phyloP scores from a whole-genome alignment of 768 basidiomycete species.

The Kwoniella pini region DNA sequence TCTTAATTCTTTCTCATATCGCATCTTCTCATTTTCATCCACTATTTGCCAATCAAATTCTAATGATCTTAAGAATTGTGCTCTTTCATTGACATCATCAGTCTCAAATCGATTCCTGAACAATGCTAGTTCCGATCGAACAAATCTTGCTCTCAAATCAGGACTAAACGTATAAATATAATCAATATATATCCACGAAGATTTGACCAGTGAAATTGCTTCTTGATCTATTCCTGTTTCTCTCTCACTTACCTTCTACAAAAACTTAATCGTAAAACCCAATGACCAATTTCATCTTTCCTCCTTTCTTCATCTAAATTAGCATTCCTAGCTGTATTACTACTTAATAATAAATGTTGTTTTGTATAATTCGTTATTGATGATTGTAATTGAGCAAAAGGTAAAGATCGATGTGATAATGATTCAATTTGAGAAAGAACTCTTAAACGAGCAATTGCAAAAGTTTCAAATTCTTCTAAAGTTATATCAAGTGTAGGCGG shows the following conservation, averaged over 20 bases:
- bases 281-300: slow-evolving; percentile 88
- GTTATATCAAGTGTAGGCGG: slow-evolving; percentile 87
- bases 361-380: slow-evolving; percentile 66
- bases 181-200: too few relatives aligned
- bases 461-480: slow-evolving; percentile 91
- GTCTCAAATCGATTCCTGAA: slow-evolving; percentile 79
- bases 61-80: slow-evolving; percentile 63
- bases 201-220: neutral
- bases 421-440: slow-evolving; percentile 44
- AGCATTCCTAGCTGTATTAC: slow-evolving; percentile 58
- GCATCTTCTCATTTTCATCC: slow-evolving; percentile 61
- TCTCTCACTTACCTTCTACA: slow-evolving; percentile 78
- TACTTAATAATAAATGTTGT: slow-evolving; percentile 74
- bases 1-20: slow-evolving; percentile 60
- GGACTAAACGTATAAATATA: slow-evolving; percentile 64
- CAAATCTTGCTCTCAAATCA: slow-evolving; percentile 81
- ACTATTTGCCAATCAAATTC: slow-evolving; percentile 61
- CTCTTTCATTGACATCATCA: slow-evolving; percentile 63
- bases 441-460: slow-evolving; percentile 76
- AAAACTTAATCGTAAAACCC: slow-evolving; percentile 89
- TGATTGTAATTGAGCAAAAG: slow-evolving; percentile 25
- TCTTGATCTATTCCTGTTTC: too few relatives aligned
- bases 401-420: slow-evolving; percentile 42
- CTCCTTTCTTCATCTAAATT: slow-evolving; percentile 67
- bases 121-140: slow-evolving; percentile 81